Percentiles rank a stretch among this genome's conserved stretches.
Conservation (phyloP, 78 protist genomes). For the Polysphondylium violaceum region DNA sequence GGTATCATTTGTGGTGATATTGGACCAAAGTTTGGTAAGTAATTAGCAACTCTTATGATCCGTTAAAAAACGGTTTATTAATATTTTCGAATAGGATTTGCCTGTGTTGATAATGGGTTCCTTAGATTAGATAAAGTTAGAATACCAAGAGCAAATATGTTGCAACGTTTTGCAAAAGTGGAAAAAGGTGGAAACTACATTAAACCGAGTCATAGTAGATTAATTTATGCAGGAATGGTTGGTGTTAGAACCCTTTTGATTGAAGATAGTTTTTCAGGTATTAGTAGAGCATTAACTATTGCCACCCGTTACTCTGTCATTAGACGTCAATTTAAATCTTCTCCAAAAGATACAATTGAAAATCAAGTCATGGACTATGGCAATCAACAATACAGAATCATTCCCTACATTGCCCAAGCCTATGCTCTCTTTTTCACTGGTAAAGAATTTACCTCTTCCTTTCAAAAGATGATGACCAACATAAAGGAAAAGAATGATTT, state of each 20-base stretch:
- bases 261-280: slow-evolving; percentile 21
- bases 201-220: slow-evolving; percentile 77
- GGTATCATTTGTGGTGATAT: slow-evolving; percentile 81
- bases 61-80: slow-evolving; percentile 51
- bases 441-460: neutral
- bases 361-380: slow-evolving; percentile 35
- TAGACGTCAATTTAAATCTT: slow-evolving; percentile 76
- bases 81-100: slow-evolving; percentile 63
- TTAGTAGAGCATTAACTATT: slow-evolving; percentile 72
- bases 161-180: slow-evolving; percentile 34
- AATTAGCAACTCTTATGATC: slow-evolving; percentile 10
- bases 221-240: slow-evolving; percentile 80
- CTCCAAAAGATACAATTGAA: neutral
- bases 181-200: slow-evolving; percentile 58
- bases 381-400: slow-evolving; percentile 51
- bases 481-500: slow-evolving; percentile 22
- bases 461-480: slow-evolving; percentile 8
- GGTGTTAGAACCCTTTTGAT: slow-evolving; percentile 56
- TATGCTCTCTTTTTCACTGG: slow-evolving; percentile 55
- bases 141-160: slow-evolving; percentile 38
- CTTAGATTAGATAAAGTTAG: slow-evolving; percentile 55
- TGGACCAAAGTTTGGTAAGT: slow-evolving; percentile 81
- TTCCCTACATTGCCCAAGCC: slow-evolving; percentile 55
- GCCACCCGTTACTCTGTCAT: slow-evolving; percentile 82
- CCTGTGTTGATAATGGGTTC: slow-evolving; percentile 58